A percentile compares a stretch with the other conserved stretches of the same genome.
Conservation (phyloP, 2,329 filamentous ascomycete species). For the Xylaria hypoxylon region DNA sequence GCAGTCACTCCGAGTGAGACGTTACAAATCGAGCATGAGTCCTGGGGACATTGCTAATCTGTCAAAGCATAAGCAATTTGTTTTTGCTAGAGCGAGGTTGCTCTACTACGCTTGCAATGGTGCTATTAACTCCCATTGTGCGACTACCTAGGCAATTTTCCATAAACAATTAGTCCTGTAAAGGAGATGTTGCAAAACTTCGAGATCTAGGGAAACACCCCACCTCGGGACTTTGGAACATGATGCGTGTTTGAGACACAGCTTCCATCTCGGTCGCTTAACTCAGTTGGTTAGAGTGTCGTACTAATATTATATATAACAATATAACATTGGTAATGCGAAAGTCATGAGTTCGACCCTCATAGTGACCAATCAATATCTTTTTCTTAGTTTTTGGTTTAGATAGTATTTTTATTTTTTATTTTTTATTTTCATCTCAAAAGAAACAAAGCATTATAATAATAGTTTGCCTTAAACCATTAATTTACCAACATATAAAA, state of each 20-base stretch:
- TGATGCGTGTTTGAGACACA: too few relatives aligned
- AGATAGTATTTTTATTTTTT: too few relatives aligned
- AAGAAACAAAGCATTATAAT: too few relatives aligned
- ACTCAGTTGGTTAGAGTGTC: constrained; percentile 31
- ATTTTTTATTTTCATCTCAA: too few relatives aligned
- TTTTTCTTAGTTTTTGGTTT: too few relatives aligned
- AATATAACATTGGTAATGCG: constrained; percentile 24
- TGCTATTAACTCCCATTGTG: neutral
- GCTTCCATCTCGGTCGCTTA: constrained; percentile 12
- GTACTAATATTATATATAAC: constrained; percentile 34
- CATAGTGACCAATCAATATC: constrained; percentile 12
- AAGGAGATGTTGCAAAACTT: neutral
- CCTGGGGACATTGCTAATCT: neutral
- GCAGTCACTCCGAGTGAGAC: neutral
- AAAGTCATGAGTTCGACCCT: constrained; percentile 32
- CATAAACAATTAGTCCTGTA: neutral
- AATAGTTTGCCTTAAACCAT: too few relatives aligned
- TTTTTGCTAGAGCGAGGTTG: neutral
- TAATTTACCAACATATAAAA: too few relatives aligned
- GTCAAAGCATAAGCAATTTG: neutral
- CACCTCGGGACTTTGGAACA: too few relatives aligned
- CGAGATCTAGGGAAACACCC: too few relatives aligned
- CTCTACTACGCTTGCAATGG: neutral
- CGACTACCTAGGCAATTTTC: too few relatives aligned
- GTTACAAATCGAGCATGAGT: neutral